Percentiles rank a stretch among this genome's conserved stretches.
Conservation (phyloP, 805 yeast species). For the Lachancea waltii region DNA sequence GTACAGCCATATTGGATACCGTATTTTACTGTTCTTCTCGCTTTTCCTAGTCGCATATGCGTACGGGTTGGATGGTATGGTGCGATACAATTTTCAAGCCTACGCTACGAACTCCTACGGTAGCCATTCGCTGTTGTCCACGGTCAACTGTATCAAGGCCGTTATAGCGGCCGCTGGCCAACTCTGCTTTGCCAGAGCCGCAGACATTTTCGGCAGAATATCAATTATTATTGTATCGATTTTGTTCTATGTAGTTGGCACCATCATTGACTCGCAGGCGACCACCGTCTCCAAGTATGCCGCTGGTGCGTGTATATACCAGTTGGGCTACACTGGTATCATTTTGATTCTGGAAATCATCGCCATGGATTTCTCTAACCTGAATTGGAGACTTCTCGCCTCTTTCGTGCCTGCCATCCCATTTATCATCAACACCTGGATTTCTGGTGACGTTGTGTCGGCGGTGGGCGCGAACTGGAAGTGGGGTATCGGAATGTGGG, state of each 20-base stretch:
- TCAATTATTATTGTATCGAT: conserved; percentile 40
- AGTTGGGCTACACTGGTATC: conserved; percentile 35
- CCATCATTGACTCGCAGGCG: conserved; percentile 50
- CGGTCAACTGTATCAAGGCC: conserved; percentile 47
- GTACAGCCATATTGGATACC: conserved; percentile 34
- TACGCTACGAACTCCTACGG: conserved; percentile 48
- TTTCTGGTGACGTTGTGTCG: conserved; percentile 46
- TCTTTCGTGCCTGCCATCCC: conserved; percentile 62
- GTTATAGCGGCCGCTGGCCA: conserved; percentile 57
- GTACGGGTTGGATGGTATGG: conserved; percentile 34
- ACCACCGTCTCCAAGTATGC: conserved; percentile 44
- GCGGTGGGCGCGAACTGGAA: conserved; percentile 38
- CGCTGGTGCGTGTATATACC: conserved; percentile 45
- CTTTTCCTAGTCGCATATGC: conserved; percentile 34
- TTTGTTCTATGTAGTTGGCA: conserved; percentile 46
- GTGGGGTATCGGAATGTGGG: conserved; percentile 59
- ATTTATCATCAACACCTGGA: conserved; percentile 67
- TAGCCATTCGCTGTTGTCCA: conserved; percentile 44
- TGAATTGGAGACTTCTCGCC: conserved; percentile 58
- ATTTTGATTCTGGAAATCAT: conserved; percentile 48
- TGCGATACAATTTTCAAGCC: conserved; percentile 40
- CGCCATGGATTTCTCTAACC: conserved; percentile 54
- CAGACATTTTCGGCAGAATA: conserved; percentile 52
- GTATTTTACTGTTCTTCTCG: conserved; percentile 36
- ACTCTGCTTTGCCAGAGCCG: conserved; percentile 47